These are phyloP conservation scores for Cadophora luteo-olivacea DNA, from an alignment of 2,329 filamentous ascomycete genomes.

Conservation along the genomic window DNA sequence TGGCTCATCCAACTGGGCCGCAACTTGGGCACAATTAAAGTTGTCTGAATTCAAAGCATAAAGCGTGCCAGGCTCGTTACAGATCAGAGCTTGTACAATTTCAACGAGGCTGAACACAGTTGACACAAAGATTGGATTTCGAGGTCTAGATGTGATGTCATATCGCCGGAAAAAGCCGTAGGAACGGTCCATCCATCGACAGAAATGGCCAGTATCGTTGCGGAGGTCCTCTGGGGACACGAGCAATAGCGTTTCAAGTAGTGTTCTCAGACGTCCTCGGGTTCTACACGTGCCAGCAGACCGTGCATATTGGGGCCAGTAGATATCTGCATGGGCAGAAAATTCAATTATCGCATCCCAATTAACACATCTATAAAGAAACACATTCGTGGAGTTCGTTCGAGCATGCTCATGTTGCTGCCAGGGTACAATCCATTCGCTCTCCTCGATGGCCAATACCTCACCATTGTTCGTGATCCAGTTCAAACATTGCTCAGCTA, in stretches of 20 bases:
- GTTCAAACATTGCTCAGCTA: conserved; percentile 5
- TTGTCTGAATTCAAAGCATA: background rate
- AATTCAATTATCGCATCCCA: background rate
- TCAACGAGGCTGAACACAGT: background rate
- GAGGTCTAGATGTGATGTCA: background rate
- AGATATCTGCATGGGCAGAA: background rate
- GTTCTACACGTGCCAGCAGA: background rate
- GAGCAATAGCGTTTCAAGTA: background rate
- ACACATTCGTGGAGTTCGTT: too few relatives aligned
- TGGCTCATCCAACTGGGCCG: background rate
- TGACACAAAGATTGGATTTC: background rate
- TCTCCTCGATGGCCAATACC: background rate
- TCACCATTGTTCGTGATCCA: conserved; percentile 2
- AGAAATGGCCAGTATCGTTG: background rate
- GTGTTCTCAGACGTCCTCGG: background rate
- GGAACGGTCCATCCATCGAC: conserved; percentile 2
- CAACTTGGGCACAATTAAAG: background rate
- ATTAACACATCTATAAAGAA: background rate
- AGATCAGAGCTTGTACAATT: background rate
- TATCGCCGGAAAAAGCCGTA: background rate
- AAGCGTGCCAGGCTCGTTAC: background rate
- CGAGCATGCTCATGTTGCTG: too few relatives aligned
- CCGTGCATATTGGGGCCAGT: background rate
- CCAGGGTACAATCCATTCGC: background rate
- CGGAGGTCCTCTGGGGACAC: background rate